These are phyloP conservation scores for Yarrowia sp. DNA, from an alignment of 805 yeast genomes.

Conservation along the genomic window DNA sequence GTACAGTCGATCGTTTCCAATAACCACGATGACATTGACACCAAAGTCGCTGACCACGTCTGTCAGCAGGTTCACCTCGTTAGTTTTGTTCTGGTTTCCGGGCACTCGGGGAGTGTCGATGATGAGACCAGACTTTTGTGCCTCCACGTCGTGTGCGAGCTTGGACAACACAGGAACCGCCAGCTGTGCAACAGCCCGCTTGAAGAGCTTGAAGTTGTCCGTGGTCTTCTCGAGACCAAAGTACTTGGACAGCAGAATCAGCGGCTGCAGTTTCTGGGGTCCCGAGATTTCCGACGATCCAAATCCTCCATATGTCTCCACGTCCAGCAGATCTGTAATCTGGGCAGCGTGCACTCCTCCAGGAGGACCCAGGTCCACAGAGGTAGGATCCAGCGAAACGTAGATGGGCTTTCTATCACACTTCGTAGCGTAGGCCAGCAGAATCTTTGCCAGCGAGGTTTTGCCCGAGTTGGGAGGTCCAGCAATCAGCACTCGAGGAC, in stretches of 20 bases:
- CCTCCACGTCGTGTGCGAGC: conserved; percentile 48
- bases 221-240: conserved; percentile 65
- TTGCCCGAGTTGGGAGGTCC: conserved; percentile 80
- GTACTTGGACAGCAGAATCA: conserved; percentile 81
- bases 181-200: conserved; percentile 48
- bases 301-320: conserved; percentile 62
- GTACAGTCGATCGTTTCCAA: conserved; percentile 72
- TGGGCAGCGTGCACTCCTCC: conserved; percentile 85
- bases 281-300: conserved; percentile 71
- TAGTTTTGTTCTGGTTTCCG: conserved; percentile 37
- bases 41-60: conserved; percentile 59
- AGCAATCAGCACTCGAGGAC: conserved; percentile 63
- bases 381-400: conserved; percentile 75
- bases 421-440: conserved; percentile 74
- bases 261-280: conserved; percentile 55
- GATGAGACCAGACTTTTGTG: conserved; percentile 54
- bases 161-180: conserved; percentile 49
- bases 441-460: conserved; percentile 64
- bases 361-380: conserved; percentile 71
- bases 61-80: conserved; percentile 48
- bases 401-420: conserved; percentile 65
- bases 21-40: conserved; percentile 58
- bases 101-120: conserved; percentile 70
- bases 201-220: conserved; percentile 59
- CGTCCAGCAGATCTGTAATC: conserved; percentile 73